These are phyloP conservation scores for Pyrenula aspistea DNA, from an alignment of 495 filamentous ascomycete genomes.

Conservation along the genomic window DNA sequence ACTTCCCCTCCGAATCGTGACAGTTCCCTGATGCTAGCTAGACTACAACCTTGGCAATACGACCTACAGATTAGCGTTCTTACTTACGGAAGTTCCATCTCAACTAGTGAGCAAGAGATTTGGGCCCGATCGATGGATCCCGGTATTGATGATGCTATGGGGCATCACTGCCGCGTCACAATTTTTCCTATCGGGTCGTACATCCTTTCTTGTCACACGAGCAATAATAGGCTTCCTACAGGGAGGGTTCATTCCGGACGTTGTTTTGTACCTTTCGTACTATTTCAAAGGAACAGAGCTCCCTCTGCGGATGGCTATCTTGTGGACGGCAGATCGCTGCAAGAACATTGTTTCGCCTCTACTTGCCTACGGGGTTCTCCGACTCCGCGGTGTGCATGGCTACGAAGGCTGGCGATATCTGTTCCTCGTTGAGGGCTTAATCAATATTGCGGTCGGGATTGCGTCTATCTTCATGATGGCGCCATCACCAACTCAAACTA, in stretches of 20 bases:
- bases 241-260: slow-evolving; percentile 47
- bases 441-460: slow-evolving; percentile 40
- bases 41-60: slow-evolving; percentile 54
- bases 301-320: slow-evolving; percentile 33
- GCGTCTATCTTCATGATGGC: slow-evolving; percentile 44
- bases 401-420: slow-evolving; percentile 27
- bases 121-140: slow-evolving; percentile 71
- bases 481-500: slow-evolving; percentile 34
- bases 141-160: slow-evolving; percentile 63
- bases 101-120: slow-evolving; percentile 54
- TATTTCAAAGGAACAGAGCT: slow-evolving; percentile 51
- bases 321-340: slow-evolving; percentile 50
- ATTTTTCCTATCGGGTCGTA: slow-evolving; percentile 41
- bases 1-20: slow-evolving; percentile 23
- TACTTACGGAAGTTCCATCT: slow-evolving; percentile 53
- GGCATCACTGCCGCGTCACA: slow-evolving; percentile 54
- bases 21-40: slow-evolving; percentile 11
- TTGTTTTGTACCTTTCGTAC: slow-evolving; percentile 54
- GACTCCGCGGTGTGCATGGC: slow-evolving; percentile 22
- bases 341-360: slow-evolving; percentile 31
- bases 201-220: slow-evolving; percentile 49
- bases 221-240: slow-evolving; percentile 53
- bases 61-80: slow-evolving; percentile 48
- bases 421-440: slow-evolving; percentile 42
- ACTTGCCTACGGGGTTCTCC: slow-evolving; percentile 32